Percentiles rank a stretch among this genome's conserved stretches.
phyloP scores from a whole-genome alignment of 2,329 filamentous ascomycete genomes.

The Nigrospora oryzae region DNA sequence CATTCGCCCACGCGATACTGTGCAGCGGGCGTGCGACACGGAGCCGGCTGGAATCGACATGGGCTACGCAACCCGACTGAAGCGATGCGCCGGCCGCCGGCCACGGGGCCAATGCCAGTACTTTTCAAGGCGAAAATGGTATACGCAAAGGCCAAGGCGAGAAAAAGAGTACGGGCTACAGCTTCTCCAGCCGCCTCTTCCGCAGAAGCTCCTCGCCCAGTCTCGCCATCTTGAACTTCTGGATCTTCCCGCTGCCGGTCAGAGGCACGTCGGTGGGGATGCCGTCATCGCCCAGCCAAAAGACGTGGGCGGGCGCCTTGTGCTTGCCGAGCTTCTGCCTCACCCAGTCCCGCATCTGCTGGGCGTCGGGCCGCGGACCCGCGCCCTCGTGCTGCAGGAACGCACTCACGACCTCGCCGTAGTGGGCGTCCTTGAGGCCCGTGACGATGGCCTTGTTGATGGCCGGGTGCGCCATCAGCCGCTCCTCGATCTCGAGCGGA shows the following conservation, averaged over 20 bases:
- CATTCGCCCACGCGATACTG: too few species aligned
- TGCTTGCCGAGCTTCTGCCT: constrained; percentile 53
- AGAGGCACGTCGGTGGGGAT: constrained; percentile 49
- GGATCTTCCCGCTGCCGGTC: constrained; percentile 65
- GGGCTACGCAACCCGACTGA: too few species aligned
- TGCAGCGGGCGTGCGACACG: too few species aligned
- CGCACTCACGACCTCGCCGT: constrained; percentile 64
- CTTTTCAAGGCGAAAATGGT: too few species aligned
- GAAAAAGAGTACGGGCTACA: constrained; percentile 19
- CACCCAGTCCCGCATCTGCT: constrained; percentile 55
- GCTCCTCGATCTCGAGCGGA: constrained; percentile 68
- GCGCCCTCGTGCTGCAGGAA: constrained; percentile 37
- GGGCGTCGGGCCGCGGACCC: constrained; percentile 31
- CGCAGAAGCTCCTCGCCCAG: constrained; percentile 45
- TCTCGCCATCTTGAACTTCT: constrained; percentile 56
- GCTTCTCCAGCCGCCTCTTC: constrained; percentile 35
- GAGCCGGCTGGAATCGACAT: too few species aligned
- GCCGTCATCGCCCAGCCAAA: constrained; percentile 61
- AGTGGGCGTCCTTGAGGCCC: constrained; percentile 60
- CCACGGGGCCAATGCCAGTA: too few species aligned
- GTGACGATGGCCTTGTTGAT: constrained; percentile 61
- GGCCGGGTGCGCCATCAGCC: constrained; percentile 54
- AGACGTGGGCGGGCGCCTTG: constrained; percentile 66
- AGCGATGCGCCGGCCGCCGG: too few species aligned
- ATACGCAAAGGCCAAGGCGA: too few species aligned